phyloP scores from a whole-genome alignment of 495 filamentous ascomycete species.

The Bombardia bombarda region DNA sequence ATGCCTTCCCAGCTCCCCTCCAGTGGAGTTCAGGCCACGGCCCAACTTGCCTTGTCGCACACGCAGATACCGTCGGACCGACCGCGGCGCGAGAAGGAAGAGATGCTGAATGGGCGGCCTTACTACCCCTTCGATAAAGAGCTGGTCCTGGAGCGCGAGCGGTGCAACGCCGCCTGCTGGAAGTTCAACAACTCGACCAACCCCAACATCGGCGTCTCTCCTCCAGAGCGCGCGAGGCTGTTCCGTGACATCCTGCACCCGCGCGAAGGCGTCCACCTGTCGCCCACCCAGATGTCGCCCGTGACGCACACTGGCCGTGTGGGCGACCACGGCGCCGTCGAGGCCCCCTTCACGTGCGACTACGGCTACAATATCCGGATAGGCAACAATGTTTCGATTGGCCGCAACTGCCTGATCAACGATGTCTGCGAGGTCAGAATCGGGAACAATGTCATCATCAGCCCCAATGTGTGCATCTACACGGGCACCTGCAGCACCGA shows the following conservation, averaged over 20 bases:
- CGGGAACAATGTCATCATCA: conserved; percentile 73
- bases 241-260: conserved; percentile 64
- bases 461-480: conserved; percentile 82
- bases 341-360: conserved; percentile 87
- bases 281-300: conserved; percentile 39
- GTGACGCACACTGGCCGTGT: conserved; percentile 53
- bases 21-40: conserved; percentile 43
- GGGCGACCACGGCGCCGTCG: conserved; percentile 69
- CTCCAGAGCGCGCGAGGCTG: conserved; percentile 70
- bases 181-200: conserved; percentile 87
- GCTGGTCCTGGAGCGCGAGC: conserved; percentile 76
- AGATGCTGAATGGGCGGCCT: conserved; percentile 80
- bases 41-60: conserved; percentile 52
- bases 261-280: conserved; percentile 38
- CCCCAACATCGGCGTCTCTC: conserved; percentile 64
- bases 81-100: conserved; percentile 72
- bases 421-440: conserved; percentile 69
- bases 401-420: conserved; percentile 77
- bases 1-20: conserved; percentile 15
- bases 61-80: conserved; percentile 34
- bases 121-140: conserved; percentile 73
- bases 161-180: conserved; percentile 77
- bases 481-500: conserved; percentile 69
- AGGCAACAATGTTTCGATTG: conserved; percentile 80
- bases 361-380: conserved; percentile 93